Base-by-base conservation (phyloP, 2,329 filamentous ascomycete species). In the Pseudogymnoascus sp. region DNA sequence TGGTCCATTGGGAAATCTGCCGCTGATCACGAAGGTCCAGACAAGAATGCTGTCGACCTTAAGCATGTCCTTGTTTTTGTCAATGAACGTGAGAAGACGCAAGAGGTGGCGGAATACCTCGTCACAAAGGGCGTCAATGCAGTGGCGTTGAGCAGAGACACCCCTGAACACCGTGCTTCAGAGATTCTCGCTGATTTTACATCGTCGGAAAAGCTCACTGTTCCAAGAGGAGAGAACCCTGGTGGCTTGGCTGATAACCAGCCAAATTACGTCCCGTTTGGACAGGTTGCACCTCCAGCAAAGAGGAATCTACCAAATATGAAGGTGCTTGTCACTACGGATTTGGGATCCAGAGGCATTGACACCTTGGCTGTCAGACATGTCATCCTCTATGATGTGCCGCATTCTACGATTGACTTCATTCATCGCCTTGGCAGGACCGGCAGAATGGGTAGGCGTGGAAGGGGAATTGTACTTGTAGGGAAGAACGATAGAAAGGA, bases 321-420 rank as follows among this genome's bases (percentile, higher is more conserved):
- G 50, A 96, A 92, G 75, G 93, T 96, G 10, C 84, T 99, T 40
- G 93, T 99, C 2, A 95, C 92, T 11, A 99, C 95, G 0, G 95
- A 99, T 75, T 78, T 99, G 64, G 91, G 91, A 4, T 96, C 92
- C 5, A 81, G 95, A 68, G 95, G 95, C 66, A 96, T 99, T 70
- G 95, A 99, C 75, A 99, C 95, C 0, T 77, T 97, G 31, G 89
- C 91, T 17, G 93, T 97, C 17, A 84, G 90, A 64, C 91, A 96
- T 68, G 95, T 99, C 61, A 88, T 99, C 62, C 78, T 99, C 26
- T 97, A 96, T 75, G 92, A 99, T 73, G 93, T 99, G n/a, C 95
- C 95, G 4, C 93, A 97, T 73, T 96, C 91, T 0, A 96, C 92
- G 0, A 96, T 99, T 65, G 96, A 99, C 75, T 99, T 99, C 71